These are phyloP conservation scores for Alternaria infectoria DNA, from an alignment of 2,329 filamentous ascomycete genomes.

Conservation along the genomic window DNA sequence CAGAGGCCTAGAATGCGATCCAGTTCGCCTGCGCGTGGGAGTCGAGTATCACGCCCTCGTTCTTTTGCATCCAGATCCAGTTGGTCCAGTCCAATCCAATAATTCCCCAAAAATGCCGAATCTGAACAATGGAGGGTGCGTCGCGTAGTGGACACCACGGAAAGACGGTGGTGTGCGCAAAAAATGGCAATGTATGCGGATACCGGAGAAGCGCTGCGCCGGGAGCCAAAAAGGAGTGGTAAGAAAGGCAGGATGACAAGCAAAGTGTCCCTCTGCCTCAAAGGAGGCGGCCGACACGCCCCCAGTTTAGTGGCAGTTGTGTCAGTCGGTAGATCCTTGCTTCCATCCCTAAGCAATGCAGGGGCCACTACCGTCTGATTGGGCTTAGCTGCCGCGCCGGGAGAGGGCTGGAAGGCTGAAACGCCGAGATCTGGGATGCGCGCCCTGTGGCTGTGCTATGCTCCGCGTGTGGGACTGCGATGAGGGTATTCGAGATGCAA, in stretches of 20 bases:
- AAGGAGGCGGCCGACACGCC: background rate
- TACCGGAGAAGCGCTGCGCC: background rate
- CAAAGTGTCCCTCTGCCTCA: background rate
- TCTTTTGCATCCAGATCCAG: background rate
- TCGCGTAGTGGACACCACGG: background rate
- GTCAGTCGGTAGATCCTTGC: background rate
- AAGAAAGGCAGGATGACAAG: background rate
- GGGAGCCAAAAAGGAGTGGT: background rate
- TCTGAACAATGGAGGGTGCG: background rate
- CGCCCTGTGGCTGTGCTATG: background rate
- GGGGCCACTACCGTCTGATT: background rate
- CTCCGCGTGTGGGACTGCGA: background rate
- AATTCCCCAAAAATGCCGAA: background rate
- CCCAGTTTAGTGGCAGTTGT: conserved; percentile 2
- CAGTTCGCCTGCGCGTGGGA: background rate
- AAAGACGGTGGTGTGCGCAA: background rate
- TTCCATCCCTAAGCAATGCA: background rate
- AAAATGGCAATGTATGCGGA: background rate
- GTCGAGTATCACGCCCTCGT: background rate
- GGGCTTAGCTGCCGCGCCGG: background rate
- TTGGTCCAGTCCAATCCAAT: background rate
- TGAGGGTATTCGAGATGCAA: background rate
- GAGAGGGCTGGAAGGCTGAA: background rate
- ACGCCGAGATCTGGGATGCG: background rate
- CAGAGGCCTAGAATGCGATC: background rate